Evolutionary conservation across 768 basidiomycete species (phyloP), one percentile per base, ranked within the genome.

Genomic region (Asterophora parasitica): DNA sequence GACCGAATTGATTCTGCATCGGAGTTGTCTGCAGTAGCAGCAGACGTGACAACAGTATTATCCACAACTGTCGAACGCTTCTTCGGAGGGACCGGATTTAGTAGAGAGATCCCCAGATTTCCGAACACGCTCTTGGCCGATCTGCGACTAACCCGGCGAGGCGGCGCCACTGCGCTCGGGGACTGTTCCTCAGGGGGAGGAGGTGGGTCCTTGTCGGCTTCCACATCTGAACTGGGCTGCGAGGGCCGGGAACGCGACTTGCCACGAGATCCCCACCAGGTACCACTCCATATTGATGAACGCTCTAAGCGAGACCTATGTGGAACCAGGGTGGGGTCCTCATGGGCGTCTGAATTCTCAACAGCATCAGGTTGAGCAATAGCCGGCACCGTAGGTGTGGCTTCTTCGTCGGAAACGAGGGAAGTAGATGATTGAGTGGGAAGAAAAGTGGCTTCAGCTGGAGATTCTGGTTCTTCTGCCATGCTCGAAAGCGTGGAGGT

Each of bases 201-300:
- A 23, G 50, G 48, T 39, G 52, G 57, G 36, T 60, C 55, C 28
- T 58, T 58, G 16, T 49, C 43, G 10, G 52, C 44, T 44, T 62
- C 59, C 3, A 51, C 56, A 32, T 56, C 49, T 12, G 39, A 53
- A 20, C 36, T 55, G 35, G 54, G 9, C 20, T 28, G 49, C 45
- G 41, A 16, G 28, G 47, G 46, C 20, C 61, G 56, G 54, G 60
- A 32, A 23, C 65, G 62, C 13, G 63, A 45, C 38, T 64, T 77
- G 28, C 77, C 73, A 60, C 82, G 82, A 13, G 27, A 44, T 13
- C 67, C 71, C 74, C 85, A 83, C 82, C 79, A 86, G 0, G 77
- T 80, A 0, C 87, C 85, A 74, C 89, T 79, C 88, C 88, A 90
- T 39, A 87, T 70, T 0, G 71, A 65, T 11, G 79, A 73, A 11